Evolutionary conservation across 345 rosid genomes (phyloP).

Genomic region (Corymbia maculata): DNA sequence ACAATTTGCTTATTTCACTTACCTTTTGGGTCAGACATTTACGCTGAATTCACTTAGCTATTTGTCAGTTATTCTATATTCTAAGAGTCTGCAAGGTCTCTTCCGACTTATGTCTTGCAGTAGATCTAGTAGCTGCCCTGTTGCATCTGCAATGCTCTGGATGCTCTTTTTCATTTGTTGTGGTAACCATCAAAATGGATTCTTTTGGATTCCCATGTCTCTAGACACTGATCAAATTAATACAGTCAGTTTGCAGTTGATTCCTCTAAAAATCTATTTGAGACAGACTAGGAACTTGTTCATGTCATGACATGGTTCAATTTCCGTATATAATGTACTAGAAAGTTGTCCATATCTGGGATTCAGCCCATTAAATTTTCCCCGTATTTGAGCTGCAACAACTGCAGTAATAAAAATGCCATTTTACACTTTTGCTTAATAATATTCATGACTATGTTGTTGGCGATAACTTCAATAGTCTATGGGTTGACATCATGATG

Average conservation of each 20-base stretch:
- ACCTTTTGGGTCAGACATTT: neutral
- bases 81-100: neutral
- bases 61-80: neutral
- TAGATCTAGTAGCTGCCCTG: neutral
- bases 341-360: neutral
- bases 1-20: neutral
- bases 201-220: neutral
- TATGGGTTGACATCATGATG: neutral
- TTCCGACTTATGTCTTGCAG: neutral
- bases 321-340: neutral
- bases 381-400: neutral
- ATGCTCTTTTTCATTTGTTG: neutral
- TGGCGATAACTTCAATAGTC: neutral
- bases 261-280: neutral
- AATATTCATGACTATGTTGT: neutral
- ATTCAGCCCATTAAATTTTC: neutral
- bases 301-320: neutral
- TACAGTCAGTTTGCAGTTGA: neutral
- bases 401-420: neutral
- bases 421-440: neutral
- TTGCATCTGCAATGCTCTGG: neutral
- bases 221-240: neutral
- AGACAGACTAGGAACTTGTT: neutral
- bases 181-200: neutral
- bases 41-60: neutral